These are phyloP conservation scores for Clarireedia hainanense DNA, from an alignment of 2,329 filamentous ascomycete species.

Conservation along the genomic window DNA sequence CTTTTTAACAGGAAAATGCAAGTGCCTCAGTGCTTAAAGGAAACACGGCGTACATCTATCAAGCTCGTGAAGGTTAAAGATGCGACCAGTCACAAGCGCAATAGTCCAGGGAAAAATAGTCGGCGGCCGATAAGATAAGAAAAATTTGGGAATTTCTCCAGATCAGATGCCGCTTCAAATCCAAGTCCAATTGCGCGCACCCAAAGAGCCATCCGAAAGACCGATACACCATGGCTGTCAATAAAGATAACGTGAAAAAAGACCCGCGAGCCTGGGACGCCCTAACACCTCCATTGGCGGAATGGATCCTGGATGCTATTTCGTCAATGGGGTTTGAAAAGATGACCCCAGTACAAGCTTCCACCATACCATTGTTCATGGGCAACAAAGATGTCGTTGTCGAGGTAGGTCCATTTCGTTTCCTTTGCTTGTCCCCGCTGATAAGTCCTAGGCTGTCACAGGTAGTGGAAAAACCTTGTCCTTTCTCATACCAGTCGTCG, in stretches of 20 bases:
- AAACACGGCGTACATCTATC: not conserved
- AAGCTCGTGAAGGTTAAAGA: not conserved
- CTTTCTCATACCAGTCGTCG: slow-evolving; percentile 76
- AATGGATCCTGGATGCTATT: slow-evolving; percentile 83
- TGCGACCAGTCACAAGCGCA: not conserved
- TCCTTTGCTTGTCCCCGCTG: slow-evolving; percentile 1
- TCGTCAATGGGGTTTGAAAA: slow-evolving; percentile 75
- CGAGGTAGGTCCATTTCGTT: slow-evolving; percentile 43
- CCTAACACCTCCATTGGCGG: slow-evolving; percentile 60
- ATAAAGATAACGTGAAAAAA: slow-evolving; percentile 31
- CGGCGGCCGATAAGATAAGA: slow-evolving; percentile 8
- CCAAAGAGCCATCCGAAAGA: not conserved
- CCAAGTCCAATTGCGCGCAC: no score
- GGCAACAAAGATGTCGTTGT: slow-evolving; percentile 89
- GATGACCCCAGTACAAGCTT: slow-evolving; percentile 93
- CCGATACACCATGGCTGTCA: not conserved
- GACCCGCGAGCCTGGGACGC: slow-evolving; percentile 56
- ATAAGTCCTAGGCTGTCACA: slow-evolving; percentile 60
- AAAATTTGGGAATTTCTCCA: not conserved
- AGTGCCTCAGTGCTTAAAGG: not conserved
- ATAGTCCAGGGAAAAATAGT: not conserved
- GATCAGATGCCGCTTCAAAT: not conserved
- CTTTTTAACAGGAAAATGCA: not conserved
- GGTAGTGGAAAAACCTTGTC: slow-evolving; percentile 86
- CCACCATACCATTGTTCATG: slow-evolving; percentile 80